Evolutionary conservation across 345 rosid genomes (phyloP).

Genomic region (Erodium maritimum): DNA sequence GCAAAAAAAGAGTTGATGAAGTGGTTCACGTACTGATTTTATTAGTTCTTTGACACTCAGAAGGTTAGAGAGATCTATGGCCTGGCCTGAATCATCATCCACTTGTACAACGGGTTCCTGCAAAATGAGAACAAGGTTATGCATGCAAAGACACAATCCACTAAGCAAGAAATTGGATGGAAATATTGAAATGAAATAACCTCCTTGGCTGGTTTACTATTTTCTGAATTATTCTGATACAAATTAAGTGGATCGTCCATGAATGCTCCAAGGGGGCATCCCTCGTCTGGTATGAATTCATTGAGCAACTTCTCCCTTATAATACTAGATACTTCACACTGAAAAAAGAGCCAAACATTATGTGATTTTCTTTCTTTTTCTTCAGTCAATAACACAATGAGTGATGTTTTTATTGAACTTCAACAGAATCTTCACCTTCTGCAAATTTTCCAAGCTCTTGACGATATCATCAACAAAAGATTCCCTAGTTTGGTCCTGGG

Average conservation of each 20-base stretch:
- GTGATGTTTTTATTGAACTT: neutral
- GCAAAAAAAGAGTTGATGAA: neutral
- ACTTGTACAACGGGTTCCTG: conserved; percentile 33
- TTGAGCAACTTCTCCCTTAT: conserved; percentile 47
- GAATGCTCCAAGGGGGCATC: conserved; percentile 59
- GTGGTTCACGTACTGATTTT: conserved; percentile 40
- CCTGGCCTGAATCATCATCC: conserved; percentile 41
- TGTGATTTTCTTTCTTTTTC: neutral
- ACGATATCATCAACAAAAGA: conserved; percentile 44
- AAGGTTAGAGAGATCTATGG: conserved; percentile 27
- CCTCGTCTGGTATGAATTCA: conserved; percentile 82
- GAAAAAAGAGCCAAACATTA: conserved; percentile 13
- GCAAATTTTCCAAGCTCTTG: conserved; percentile 45
- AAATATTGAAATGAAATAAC: conserved; percentile 11
- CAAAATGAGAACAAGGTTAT: neutral
- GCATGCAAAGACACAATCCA: conserved; percentile 14
- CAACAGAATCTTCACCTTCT: conserved; percentile 26
- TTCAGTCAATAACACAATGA: no score
- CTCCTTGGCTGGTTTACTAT: conserved; percentile 24
- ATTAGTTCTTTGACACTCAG: conserved; percentile 63
- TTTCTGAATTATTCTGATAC: conserved; percentile 26
- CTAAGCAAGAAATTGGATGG: conserved; percentile 6
- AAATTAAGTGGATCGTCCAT: conserved; percentile 30
- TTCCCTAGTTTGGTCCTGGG: conserved; percentile 45
- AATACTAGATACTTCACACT: conserved; percentile 40